Evolutionary conservation across 257 asterid genomes (phyloP).

Genomic region (Cynanchum wilfordii): DNA sequence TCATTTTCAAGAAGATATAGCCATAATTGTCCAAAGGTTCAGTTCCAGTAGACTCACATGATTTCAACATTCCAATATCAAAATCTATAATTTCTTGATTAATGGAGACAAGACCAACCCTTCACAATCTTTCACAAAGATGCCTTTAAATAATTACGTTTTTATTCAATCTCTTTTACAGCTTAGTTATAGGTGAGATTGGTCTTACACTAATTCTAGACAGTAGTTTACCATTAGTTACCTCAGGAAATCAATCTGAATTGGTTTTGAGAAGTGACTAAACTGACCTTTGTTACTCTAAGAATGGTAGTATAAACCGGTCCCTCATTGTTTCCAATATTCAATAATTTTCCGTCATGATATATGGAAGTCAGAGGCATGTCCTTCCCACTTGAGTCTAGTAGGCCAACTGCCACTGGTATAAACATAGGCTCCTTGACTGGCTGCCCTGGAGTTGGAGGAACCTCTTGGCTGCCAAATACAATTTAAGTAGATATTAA

Average conservation of each 20-base stretch:
- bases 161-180: neutral
- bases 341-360: conserved; percentile 53
- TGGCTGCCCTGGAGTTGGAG: conserved; percentile 86
- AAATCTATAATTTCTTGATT: neutral
- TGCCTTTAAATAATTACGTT: neutral
- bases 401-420: conserved; percentile 69
- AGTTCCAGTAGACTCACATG: neutral
- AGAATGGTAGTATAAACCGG: conserved; percentile 53
- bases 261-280: neutral
- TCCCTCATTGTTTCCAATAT: conserved; percentile 30
- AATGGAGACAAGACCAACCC: neutral
- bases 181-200: neutral
- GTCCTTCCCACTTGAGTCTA: conserved; percentile 62
- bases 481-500: conserved; percentile 16
- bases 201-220: neutral
- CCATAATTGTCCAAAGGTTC: neutral
- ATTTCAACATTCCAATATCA: conserved; percentile 1
- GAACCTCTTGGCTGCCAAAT: conserved; percentile 83
- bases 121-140: neutral
- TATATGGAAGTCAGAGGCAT: conserved; percentile 52
- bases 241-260: neutral
- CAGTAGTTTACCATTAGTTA: neutral
- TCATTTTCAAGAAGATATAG: neutral
- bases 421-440: conserved; percentile 80
- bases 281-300: conserved; percentile 60